Evolutionary conservation across 2,329 filamentous ascomycete genomes (phyloP), one percentile per base, ranked within the genome.

Genomic region (Arachnomyces sp.): DNA sequence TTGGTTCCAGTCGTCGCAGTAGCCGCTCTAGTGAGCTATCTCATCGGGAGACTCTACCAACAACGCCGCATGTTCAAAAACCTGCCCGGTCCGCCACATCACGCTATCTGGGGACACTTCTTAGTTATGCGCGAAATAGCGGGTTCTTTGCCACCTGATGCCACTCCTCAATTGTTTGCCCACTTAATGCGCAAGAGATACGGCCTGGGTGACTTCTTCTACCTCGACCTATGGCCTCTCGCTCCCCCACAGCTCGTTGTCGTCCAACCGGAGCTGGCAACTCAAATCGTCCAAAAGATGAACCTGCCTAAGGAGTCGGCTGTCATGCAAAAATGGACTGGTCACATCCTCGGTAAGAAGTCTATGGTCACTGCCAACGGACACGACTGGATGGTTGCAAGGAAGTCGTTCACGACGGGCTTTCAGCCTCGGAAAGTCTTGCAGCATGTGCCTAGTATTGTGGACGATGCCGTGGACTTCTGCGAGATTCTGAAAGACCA

Each of bases 151-250:
- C 45, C 44, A 31, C 13, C 36, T 17, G 45, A 48, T 42, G 45
- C 40, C 13, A 48, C 44, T 11, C 45, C 45, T 5, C 45, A 46
- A 39, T 44, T 48, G 8, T 48, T 48, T 31, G 45, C 45, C 3
- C 44, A 46, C 15, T 34, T 48, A 15, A 48, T 48, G 45, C 45
- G 40, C 25, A 11, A 48, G 44, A 37, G 38, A n/a, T 48, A 48
- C 18, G 36, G 44, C 14, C 44, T 48, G 9, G 45, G 45, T 31
- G 39, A 42, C 9, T 3, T 42, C 7, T 42, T 29, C 34, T 62
- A 68, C 41, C 43, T 68, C 32, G 65, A 69, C 38, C 43, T 56
- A 11, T 66, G 62, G 59, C 65, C 66, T 3, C 46, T 67, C n/a
- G 49, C 49, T 2, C 36, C 43, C 4, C 55, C 62, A 3, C 60